phyloP scores from a whole-genome alignment of 2,329 filamentous ascomycete genomes.

The Penicillium sp. region DNA sequence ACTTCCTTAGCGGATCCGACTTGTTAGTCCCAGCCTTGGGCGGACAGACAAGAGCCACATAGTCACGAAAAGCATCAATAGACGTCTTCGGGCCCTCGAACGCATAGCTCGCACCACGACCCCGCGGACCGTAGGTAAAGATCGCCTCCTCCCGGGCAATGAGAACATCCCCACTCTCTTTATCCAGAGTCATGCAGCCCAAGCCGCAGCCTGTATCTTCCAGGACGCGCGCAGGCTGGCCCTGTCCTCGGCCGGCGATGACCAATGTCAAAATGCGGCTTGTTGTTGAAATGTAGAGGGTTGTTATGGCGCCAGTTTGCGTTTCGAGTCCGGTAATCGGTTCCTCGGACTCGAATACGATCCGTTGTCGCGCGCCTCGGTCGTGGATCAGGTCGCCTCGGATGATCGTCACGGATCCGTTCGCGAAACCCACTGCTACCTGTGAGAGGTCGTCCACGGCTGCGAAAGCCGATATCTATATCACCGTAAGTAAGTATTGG shows the following conservation, averaged over 20 bases:
- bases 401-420: constrained; percentile 90
- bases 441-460: constrained; percentile 86
- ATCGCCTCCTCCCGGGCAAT: constrained; percentile 94
- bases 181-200: constrained; percentile 92
- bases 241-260: constrained; percentile 84
- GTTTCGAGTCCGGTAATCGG: constrained; percentile 91
- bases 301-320: constrained; percentile 63
- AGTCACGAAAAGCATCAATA: constrained; percentile 76
- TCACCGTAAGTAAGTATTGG: constrained; percentile 2
- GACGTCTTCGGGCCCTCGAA: constrained; percentile 89
- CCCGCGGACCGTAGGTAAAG: constrained; percentile 85
- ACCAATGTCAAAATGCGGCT: constrained; percentile 81
- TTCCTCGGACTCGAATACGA: constrained; percentile 94
- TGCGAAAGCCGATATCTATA: constrained; percentile 73
- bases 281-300: constrained; percentile 89
- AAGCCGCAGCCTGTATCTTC: constrained; percentile 88
- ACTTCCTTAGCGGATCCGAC: constrained; percentile 66
- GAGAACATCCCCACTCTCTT: constrained; percentile 75
- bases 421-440: constrained; percentile 91
- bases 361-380: constrained; percentile 87
- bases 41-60: constrained; percentile 82
- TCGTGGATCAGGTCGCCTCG: constrained; percentile 94
- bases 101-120: constrained; percentile 81
- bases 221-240: constrained; percentile 80
- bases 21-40: constrained; percentile 59